These are phyloP conservation scores for Amanita fuliginea DNA, from an alignment of 768 basidiomycete genomes.

Conservation along the genomic window DNA sequence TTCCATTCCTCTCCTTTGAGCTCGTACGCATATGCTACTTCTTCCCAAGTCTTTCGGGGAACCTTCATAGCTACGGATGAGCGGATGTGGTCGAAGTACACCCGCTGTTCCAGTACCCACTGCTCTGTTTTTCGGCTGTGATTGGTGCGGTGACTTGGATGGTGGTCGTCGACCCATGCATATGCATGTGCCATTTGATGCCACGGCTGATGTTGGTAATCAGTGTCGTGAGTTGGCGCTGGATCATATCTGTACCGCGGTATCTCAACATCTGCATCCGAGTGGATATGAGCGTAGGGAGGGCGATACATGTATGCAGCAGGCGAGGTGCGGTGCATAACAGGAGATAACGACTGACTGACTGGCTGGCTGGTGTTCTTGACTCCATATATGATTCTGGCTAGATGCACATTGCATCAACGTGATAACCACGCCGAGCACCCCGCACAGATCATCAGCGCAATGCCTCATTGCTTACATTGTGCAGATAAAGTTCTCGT, in stretches of 20 bases:
- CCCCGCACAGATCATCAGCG: not conserved
- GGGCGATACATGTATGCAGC: not conserved
- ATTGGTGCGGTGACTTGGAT: constrained; percentile 28
- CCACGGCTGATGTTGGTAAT: constrained; percentile 20
- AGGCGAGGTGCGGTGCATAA: constrained; percentile 1
- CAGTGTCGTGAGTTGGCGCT: constrained; percentile 3
- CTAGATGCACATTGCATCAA: constrained; percentile 16
- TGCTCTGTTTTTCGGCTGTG: constrained; percentile 43
- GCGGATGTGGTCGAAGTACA: constrained; percentile 18
- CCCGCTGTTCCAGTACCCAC: constrained; percentile 57
- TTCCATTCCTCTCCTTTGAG: constrained; percentile 43
- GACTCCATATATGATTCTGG: not conserved
- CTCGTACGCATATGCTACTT: constrained; percentile 39
- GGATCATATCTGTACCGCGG: not conserved
- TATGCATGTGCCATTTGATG: constrained; percentile 32
- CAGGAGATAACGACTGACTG: not conserved
- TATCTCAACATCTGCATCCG: not conserved
- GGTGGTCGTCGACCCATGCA: constrained; percentile 38
- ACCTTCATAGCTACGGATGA: constrained; percentile 8
- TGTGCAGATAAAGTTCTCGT: constrained; percentile 4
- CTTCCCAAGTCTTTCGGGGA: constrained; percentile 35
- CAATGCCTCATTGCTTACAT: not conserved
- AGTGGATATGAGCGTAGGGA: not conserved
- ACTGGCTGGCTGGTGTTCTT: not conserved
- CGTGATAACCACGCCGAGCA: constrained; percentile 24